Evolutionary conservation across 108 stramenopile genomes (phyloP).

Genomic region (Epithemia pelagica): DNA sequence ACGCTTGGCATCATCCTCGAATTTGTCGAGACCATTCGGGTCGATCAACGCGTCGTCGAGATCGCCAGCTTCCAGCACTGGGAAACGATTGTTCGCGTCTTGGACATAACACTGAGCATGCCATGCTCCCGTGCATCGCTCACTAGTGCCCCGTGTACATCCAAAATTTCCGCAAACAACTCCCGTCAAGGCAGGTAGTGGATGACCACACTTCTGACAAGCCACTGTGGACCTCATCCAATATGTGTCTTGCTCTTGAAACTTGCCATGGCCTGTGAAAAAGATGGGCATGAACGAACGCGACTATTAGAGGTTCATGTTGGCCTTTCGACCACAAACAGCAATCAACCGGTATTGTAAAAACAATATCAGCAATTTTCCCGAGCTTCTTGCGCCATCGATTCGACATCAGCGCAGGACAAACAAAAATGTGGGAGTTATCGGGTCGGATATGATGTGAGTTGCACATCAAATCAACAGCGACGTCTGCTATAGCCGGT

Average conservation of each 20-base stretch:
- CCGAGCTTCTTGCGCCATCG: slow-evolving; percentile 23
- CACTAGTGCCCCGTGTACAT: no score
- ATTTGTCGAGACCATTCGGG: no score
- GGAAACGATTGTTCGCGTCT: no score
- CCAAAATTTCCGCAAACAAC: slow-evolving; percentile 43
- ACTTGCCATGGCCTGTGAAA: slow-evolving; percentile 19
- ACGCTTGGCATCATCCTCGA: no score
- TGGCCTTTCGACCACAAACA: slow-evolving; percentile 12
- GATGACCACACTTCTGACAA: slow-evolving; percentile 26
- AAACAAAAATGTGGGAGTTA: slow-evolving; percentile 25
- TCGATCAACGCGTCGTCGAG: no score
- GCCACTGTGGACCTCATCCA: slow-evolving; percentile 13
- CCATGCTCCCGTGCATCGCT: no score
- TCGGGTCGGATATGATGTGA: slow-evolving; percentile 20
- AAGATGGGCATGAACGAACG: slow-evolving; percentile 23
- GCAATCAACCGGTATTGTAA: slow-evolving; percentile 11
- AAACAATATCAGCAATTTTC: slow-evolving; percentile 17
- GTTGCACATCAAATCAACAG: slow-evolving; percentile 20
- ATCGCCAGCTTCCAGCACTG: no score
- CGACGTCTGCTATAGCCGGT: slow-evolving; percentile 24
- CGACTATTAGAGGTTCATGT: slow-evolving; percentile 36
- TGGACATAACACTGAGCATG: no score
- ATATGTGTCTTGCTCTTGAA: not conserved
- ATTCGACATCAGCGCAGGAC: slow-evolving; percentile 35
- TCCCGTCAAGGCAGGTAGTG: slow-evolving; percentile 13